phyloP scores from a whole-genome alignment of 1,284 basidiomycete genomes.

The Farysia itapuensis region DNA sequence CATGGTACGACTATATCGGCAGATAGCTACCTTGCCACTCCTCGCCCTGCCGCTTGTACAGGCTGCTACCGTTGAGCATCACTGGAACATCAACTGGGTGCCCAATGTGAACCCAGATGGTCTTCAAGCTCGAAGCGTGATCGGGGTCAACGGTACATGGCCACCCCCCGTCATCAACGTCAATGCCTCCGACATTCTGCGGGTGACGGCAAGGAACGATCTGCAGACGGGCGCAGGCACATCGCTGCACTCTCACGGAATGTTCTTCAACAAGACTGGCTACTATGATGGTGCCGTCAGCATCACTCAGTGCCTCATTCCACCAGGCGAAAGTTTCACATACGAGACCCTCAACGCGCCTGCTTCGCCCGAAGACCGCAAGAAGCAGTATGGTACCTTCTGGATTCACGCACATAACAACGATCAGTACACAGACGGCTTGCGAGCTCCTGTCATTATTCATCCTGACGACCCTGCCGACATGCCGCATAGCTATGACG shows the following conservation, averaged over 20 bases:
- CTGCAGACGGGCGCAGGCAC: slow-evolving; percentile 36
- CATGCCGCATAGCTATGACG: slow-evolving; percentile 72
- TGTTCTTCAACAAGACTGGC: slow-evolving; percentile 49
- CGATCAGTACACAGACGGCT: slow-evolving; percentile 54
- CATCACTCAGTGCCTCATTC: slow-evolving; percentile 58
- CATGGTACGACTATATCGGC: no score
- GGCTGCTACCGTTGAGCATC: slow-evolving; percentile 45
- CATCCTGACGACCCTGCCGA: slow-evolving; percentile 49
- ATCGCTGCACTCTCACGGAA: slow-evolving; percentile 57
- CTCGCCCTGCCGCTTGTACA: no score
- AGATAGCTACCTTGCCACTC: no score
- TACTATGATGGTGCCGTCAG: slow-evolving; percentile 49
- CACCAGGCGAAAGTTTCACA: slow-evolving; percentile 38
- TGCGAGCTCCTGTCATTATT: slow-evolving; percentile 56
- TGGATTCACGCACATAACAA: slow-evolving; percentile 61
- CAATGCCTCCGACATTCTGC: slow-evolving; percentile 51
- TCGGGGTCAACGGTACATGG: slow-evolving; percentile 50
- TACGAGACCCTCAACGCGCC: slow-evolving; percentile 44
- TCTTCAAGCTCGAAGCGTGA: slow-evolving; percentile 40
- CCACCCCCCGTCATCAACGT: slow-evolving; percentile 54
- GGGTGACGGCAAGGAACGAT: slow-evolving; percentile 49
- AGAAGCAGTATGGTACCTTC: slow-evolving; percentile 61
- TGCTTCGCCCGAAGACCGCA: slow-evolving; percentile 17
- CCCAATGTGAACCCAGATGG: slow-evolving; percentile 51
- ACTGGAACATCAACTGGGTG: slow-evolving; percentile 71